phyloP scores from a whole-genome alignment of 139 green algal genomes.

The Coelastrella sp. region DNA sequence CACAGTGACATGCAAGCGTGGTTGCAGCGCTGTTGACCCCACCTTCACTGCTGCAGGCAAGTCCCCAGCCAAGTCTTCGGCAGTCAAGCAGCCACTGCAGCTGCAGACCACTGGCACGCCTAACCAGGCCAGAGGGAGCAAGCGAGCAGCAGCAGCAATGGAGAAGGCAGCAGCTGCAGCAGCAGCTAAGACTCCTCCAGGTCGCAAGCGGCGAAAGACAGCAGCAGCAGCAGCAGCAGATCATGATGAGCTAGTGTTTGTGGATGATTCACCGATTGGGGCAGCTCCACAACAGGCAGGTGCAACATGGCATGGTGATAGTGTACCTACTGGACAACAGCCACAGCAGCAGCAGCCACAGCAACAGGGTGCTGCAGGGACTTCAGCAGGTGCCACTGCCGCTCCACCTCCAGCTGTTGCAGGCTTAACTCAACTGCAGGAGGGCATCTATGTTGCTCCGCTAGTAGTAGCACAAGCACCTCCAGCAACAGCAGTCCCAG shows the following conservation, averaged over 20 bases:
- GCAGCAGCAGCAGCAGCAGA: conserved; percentile 23
- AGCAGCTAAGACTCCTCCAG: neutral
- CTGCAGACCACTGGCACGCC: neutral
- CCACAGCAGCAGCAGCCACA: conserved; percentile 4
- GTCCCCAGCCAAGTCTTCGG: neutral
- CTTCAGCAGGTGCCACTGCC: neutral
- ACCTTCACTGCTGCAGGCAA: neutral
- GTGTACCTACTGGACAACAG: neutral
- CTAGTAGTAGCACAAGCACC: neutral
- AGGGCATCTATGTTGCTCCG: conserved; percentile 4
- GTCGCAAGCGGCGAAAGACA: neutral
- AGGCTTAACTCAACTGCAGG: neutral
- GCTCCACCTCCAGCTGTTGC: neutral
- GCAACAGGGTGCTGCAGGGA: neutral
- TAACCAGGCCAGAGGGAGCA: neutral
- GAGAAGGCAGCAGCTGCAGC: neutral
- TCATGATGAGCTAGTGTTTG: neutral
- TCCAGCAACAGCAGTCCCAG: conserved; percentile 38
- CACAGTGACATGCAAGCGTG: too few species aligned
- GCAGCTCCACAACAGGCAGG: neutral
- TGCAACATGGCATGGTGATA: neutral
- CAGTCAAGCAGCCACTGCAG: conserved; percentile 26
- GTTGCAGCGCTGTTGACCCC: neutral
- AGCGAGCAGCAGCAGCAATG: conserved; percentile 13
- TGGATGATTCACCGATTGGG: neutral